Evolutionary conservation across 2,329 filamentous ascomycete species (phyloP), one percentile per base, ranked within the genome.

Genomic region (Ascocoryne sarcoides): DNA sequence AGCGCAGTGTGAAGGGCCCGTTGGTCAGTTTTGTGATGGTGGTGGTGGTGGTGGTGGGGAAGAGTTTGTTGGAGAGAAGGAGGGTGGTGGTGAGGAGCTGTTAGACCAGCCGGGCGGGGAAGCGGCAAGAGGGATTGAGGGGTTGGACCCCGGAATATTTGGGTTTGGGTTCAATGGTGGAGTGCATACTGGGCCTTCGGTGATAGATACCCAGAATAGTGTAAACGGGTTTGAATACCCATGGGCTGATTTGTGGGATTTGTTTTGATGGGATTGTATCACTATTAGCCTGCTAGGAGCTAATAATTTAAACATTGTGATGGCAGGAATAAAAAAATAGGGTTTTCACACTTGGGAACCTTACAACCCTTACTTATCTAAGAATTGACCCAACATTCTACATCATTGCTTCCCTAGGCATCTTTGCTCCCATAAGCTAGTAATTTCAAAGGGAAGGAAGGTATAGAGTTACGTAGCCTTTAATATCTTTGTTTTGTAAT

Each of bases 1-100:
- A 5, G 32, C 46, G 3, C 46, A 68, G 20, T 75, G 71, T 48
- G 40, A 43, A 36, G 38, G 35, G 3, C 31, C 31, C 9, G 34
- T 45, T 20, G 71, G n/a, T n/a, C 15, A 42, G 20, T 32, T 29
- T 33, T 34, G 17, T 21, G 32, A 17, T 17, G 34, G 16, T 33
- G 28, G 4, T 8, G 26, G 15, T 29, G 23, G 7, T 12, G 23
- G 12, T 7, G 23, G 12, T 26, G 23, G 12, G 23, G 23, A 19
- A 5, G n/a, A 5, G n/a, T 16, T 5, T 17, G 10, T 3, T 9
- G 4, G 7, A 7, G 3, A 10, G 10, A n/a, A 37, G 2, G 10
- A n/a, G 15, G 10, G 3, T 3, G 3, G 4, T 10, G 12, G 28
- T 39, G 18, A 20, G 4, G 29, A 19, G 3, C n/a, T 23, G 9